Evolutionary conservation across 2,329 filamentous ascomycete species (phyloP).

Genomic region (Penicillium sp.): DNA sequence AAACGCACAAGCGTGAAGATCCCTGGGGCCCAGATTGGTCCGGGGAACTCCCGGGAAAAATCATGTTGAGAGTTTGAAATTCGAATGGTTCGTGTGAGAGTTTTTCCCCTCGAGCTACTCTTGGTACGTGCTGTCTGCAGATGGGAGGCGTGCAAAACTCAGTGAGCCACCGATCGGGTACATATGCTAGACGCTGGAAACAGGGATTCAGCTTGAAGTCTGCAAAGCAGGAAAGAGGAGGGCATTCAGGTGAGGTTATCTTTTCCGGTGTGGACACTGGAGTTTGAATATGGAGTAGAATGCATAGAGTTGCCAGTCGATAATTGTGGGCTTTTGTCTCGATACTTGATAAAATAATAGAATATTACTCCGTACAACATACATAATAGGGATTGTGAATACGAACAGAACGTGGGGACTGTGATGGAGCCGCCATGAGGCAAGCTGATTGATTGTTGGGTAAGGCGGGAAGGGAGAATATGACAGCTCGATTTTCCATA

Average conservation of each 20-base stretch:
- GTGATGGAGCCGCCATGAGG: slow-evolving; percentile 10
- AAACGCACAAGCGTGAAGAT: slow-evolving; percentile 11
- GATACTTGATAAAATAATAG: neutral
- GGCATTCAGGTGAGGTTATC: neutral
- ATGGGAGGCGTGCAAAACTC: slow-evolving; percentile 17
- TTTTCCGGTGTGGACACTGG: neutral
- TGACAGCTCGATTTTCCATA: slow-evolving; percentile 34
- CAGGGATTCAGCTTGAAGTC: neutral
- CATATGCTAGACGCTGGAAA: neutral
- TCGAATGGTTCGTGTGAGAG: slow-evolving; percentile 21
- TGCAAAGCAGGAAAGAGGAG: neutral
- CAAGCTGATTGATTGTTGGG: slow-evolving; percentile 4
- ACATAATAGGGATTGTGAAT: neutral
- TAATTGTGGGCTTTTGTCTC: neutral
- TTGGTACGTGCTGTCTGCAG: slow-evolving; percentile 21
- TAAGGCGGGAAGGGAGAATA: slow-evolving; percentile 21
- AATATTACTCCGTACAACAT: neutral
- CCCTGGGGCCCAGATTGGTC: slow-evolving; percentile 11
- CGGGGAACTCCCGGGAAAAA: slow-evolving; percentile 17
- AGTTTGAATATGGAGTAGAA: neutral
- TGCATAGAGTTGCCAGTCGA: neutral
- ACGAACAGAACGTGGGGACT: slow-evolving; percentile 17
- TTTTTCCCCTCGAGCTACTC: slow-evolving; percentile 11
- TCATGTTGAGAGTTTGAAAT: slow-evolving; percentile 7
- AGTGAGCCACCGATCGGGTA: slow-evolving; percentile 10